These are phyloP conservation scores for Stagonosporopsis rhizophila DNA, from an alignment of 2,329 filamentous ascomycete species.

Conservation along the genomic window DNA sequence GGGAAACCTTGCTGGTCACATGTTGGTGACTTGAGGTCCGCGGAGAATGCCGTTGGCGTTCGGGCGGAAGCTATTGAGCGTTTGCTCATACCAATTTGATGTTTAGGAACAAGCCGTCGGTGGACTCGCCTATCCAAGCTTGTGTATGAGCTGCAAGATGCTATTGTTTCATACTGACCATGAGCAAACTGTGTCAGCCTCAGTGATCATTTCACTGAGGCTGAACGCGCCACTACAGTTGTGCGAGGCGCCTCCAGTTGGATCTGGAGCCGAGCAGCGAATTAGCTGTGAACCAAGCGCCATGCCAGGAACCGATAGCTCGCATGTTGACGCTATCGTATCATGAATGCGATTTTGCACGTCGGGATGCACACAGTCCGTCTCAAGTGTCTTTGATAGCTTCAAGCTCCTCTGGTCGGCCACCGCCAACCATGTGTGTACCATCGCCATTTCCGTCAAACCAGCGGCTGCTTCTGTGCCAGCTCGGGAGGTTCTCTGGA, in stretches of 20 bases:
- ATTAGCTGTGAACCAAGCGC: not conserved
- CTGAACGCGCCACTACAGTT: not conserved
- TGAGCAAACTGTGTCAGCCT: not conserved
- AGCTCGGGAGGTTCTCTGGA: constrained; percentile 40
- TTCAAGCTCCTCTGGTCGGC: constrained; percentile 23
- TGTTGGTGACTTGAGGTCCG: not conserved
- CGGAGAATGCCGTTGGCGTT: not conserved
- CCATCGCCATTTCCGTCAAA: constrained; percentile 39
- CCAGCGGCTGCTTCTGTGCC: constrained; percentile 43
- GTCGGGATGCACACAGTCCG: not conserved
- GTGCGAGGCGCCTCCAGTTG: not conserved
- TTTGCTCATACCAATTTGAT: not conserved
- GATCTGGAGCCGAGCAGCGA: not conserved
- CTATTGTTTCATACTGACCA: not conserved
- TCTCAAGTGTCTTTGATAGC: constrained; percentile 17
- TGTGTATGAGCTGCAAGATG: not conserved
- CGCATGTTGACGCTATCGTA: not conserved
- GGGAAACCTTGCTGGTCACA: not conserved
- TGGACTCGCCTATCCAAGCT: not conserved
- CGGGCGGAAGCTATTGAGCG: not conserved
- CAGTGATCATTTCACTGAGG: not conserved
- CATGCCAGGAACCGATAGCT: not conserved
- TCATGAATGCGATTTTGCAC: not conserved
- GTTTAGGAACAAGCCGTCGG: not conserved
- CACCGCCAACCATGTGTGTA: constrained; percentile 42